Evolutionary conservation across 257 asterid species (phyloP).

Genomic region (Coffea eugenioides): DNA sequence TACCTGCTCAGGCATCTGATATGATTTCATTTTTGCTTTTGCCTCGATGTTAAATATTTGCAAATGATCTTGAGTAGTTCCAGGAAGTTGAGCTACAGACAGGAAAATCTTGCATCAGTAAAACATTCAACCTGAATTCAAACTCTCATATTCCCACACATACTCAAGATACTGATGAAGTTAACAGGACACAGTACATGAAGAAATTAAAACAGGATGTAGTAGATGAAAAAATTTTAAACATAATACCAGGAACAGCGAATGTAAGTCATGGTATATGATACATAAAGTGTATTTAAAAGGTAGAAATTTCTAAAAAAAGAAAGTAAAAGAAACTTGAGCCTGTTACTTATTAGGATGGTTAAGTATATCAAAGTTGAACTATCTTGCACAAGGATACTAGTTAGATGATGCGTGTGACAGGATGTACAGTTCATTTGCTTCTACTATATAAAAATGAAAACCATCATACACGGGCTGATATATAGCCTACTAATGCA

Average conservation of each 20-base stretch:
- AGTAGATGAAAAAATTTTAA: neutral
- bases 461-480: neutral
- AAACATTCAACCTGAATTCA: neutral
- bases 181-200: neutral
- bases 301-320: neutral
- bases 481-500: neutral
- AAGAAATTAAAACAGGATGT: neutral
- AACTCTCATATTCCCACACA: neutral
- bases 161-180: neutral
- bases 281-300: neutral
- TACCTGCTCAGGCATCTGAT: constrained; percentile 99
- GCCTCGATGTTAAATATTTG: constrained; percentile 98
- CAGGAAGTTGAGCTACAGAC: constrained; percentile 91
- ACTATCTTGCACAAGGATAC: neutral
- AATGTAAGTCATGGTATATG: neutral
- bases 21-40: constrained; percentile 85
- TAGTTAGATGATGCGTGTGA: neutral
- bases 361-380: neutral
- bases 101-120: constrained; percentile 16
- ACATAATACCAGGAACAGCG: neutral
- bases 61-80: constrained; percentile 93
- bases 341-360: neutral
- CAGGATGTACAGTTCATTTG: neutral
- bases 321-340: neutral
- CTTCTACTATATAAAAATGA: neutral